Evolutionary conservation across 2,329 filamentous ascomycete genomes (phyloP), one percentile per base, ranked within the genome.

Genomic region (Pochonia chlamydosporia): DNA sequence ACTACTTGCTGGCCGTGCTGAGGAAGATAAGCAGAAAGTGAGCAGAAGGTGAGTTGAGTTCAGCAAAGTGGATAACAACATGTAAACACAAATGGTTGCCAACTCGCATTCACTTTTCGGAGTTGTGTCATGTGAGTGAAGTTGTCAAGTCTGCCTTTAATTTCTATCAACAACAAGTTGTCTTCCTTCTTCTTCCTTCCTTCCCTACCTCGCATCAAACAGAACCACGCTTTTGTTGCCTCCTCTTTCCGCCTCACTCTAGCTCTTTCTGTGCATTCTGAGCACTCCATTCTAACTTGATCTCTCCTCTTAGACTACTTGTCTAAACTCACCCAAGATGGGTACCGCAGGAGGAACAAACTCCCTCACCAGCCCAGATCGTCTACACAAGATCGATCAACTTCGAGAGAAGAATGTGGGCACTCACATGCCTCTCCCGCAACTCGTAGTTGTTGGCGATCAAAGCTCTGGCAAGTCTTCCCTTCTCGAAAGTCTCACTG

Each of bases 381-480:
- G 31, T 5, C 47, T 49, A 6, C 39, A 39, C 39, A 67, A 66
- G 46, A 61, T 74, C 23, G 71, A 74, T 52, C 69, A 63, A 54
- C 56, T 74, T 1, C 63, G 70, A 3, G 69, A 69, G 48, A 59
- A 69, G 7, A 64, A 62, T 6, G 58, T 73, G 6, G 68, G 65
- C 5, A 54, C 63, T 0, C 56, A 61, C 25, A 58, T 73, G 9
- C 47, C 61, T 33, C 57, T 65, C 1, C 63, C 60, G 1, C 83
- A 89, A 69, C 87, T 93, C 55, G 85, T 86, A 30, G 88, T 91
- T 7, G 87, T 92, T 9, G 89, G 89, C 51, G 89, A 88, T 55
- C 89, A 93, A 61, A 91, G 86, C 0, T 89, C 87, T 37, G 89
- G 89, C 58, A 95, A 95, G 72, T 89, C 85, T 63, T 92, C 87